Conservation (phyloP, 192 early-diverging fungal species). For the Podila horticola region DNA sequence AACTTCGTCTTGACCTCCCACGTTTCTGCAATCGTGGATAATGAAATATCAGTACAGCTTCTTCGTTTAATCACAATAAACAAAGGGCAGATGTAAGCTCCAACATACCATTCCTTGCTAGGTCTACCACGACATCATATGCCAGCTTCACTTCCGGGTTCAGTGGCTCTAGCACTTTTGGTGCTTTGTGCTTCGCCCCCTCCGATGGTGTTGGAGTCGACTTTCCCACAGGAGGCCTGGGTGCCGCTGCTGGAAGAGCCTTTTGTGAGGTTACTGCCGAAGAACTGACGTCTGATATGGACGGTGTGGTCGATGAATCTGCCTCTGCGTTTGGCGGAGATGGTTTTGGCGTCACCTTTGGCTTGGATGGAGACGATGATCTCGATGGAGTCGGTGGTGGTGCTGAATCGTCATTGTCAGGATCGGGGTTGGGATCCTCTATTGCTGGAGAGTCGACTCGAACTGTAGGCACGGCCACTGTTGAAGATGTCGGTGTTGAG, state of each 20-base stretch:
- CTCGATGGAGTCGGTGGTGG: slow-evolving; percentile 17
- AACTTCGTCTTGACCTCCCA: slow-evolving; percentile 64
- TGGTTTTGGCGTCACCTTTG: slow-evolving; percentile 10
- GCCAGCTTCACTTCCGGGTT: slow-evolving; percentile 39
- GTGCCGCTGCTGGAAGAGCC: background rate
- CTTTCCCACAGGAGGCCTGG: background rate
- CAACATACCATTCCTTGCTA: slow-evolving; percentile 39
- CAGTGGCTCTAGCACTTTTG: slow-evolving; percentile 34
- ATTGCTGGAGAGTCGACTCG: slow-evolving; percentile 24
- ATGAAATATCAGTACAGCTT: background rate
- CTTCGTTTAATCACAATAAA: background rate
- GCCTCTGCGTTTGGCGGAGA: background rate
- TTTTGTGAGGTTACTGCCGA: background rate
- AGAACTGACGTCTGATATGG: background rate
- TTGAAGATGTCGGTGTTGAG: background rate
- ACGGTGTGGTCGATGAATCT: background rate
- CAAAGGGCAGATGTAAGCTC: background rate
- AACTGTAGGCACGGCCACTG: slow-evolving; percentile 21
- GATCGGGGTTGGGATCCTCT: slow-evolving; percentile 12
- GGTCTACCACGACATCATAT: slow-evolving; percentile 27
- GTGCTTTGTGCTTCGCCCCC: background rate
- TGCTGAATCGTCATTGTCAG: slow-evolving; percentile 1
- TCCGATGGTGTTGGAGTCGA: background rate
- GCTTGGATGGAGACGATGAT: slow-evolving; percentile 18
- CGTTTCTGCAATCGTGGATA: slow-evolving; percentile 40